These are phyloP conservation scores for Aspergillus sp. DNA, from an alignment of 2,329 filamentous ascomycete genomes.

Conservation along the genomic window DNA sequence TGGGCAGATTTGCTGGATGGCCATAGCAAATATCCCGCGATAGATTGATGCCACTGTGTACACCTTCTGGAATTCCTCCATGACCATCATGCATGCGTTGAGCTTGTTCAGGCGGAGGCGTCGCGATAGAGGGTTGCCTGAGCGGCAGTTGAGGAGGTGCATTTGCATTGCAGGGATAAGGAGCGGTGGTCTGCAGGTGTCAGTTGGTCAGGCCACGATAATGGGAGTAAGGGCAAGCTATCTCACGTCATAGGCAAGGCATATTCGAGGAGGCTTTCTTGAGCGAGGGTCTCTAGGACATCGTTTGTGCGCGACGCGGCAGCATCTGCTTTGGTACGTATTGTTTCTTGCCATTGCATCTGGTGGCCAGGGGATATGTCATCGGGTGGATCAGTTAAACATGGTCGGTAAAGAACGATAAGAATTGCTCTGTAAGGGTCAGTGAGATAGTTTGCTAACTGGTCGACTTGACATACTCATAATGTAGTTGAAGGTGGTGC, in stretches of 20 bases:
- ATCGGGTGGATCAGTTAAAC: slow-evolving; percentile 19
- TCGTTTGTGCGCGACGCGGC: slow-evolving; percentile 29
- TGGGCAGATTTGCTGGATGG: slow-evolving; percentile 25
- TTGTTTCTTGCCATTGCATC: slow-evolving; percentile 21
- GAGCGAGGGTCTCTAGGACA: slow-evolving; percentile 27
- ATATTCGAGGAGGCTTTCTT: slow-evolving; percentile 23
- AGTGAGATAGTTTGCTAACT: background rate
- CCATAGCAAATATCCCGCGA: slow-evolving; percentile 27
- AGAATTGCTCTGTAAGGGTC: slow-evolving; percentile 23
- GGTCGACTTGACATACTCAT: slow-evolving; percentile 19
- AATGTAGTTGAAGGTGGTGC: slow-evolving; percentile 31
- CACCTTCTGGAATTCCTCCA: slow-evolving; percentile 32
- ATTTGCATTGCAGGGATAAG: slow-evolving; percentile 36
- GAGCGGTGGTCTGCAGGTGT: slow-evolving; percentile 21
- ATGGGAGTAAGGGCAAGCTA: slow-evolving; percentile 2
- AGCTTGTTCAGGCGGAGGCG: slow-evolving; percentile 32
- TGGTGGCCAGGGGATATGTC: slow-evolving; percentile 16
- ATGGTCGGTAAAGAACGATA: slow-evolving; percentile 31
- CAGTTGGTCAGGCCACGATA: background rate
- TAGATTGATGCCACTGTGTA: slow-evolving; percentile 30
- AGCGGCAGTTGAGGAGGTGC: slow-evolving; percentile 31
- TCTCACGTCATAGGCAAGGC: slow-evolving; percentile 28
- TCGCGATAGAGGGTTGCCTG: slow-evolving; percentile 21
- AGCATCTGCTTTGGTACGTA: slow-evolving; percentile 23
- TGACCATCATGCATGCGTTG: slow-evolving; percentile 32